Evolutionary conservation across 2,329 filamentous ascomycete genomes (phyloP).

Genomic region (Sarocladiaceae sp.): DNA sequence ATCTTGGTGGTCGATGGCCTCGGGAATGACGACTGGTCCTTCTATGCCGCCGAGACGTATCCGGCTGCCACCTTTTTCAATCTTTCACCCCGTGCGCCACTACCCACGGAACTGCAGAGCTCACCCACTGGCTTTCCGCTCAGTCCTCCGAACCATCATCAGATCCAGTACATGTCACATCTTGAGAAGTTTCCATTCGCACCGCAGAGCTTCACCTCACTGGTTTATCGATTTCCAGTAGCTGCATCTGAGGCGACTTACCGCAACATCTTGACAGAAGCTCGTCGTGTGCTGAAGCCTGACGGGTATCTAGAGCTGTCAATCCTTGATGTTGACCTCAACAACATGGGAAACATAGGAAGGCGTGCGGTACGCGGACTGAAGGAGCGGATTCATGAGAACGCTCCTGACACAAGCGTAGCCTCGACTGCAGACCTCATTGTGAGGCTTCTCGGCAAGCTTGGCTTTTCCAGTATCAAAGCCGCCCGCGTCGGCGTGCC

Average conservation of each 20-base stretch:
- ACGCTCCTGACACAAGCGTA: constrained; percentile 54
- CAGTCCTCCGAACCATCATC: constrained; percentile 65
- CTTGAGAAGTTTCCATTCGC: constrained; percentile 67
- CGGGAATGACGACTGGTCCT: constrained; percentile 84
- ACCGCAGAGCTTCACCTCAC: constrained; percentile 65
- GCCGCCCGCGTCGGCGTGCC: constrained; percentile 73
- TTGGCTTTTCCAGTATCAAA: constrained; percentile 67
- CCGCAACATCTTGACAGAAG: constrained; percentile 65
- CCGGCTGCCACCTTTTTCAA: constrained; percentile 71
- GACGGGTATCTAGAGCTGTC: constrained; percentile 75
- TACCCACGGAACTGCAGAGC: constrained; percentile 37
- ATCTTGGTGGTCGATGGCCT: constrained; percentile 77
- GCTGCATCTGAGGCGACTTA: constrained; percentile 64
- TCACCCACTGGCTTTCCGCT: constrained; percentile 42
- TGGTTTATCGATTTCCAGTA: constrained; percentile 71
- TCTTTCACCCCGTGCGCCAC: constrained; percentile 52
- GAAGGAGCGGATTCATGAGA: constrained; percentile 62
- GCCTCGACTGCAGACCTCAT: constrained; percentile 54
- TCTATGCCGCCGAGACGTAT: constrained; percentile 77
- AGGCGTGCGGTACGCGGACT: constrained; percentile 62
- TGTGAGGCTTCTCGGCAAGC: constrained; percentile 58
- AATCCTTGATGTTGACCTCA: constrained; percentile 71
- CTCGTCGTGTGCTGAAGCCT: constrained; percentile 69
- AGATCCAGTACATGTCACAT: constrained; percentile 61
- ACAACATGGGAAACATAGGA: constrained; percentile 72